Evolutionary conservation across 2,329 filamentous ascomycete genomes (phyloP), one percentile per base, ranked within the genome.

Genomic region (Aspergillus hiratsukae): DNA sequence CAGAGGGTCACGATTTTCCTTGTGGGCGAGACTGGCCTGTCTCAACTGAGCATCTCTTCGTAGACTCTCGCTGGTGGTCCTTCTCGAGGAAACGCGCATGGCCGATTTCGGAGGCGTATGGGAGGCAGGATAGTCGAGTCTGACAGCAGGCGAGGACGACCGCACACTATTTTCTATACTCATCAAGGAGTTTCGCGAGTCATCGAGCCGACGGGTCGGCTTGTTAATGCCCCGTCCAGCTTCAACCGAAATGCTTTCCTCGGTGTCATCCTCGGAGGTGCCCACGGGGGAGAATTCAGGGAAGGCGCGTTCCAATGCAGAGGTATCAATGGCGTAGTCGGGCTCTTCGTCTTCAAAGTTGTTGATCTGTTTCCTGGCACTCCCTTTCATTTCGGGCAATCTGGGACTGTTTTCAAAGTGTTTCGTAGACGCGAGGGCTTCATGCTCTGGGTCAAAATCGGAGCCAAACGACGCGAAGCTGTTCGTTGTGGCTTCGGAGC

Each of bases 231-330:
- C 83, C 54, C 85, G 77, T 48, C 81, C 83, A 31, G 83, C 67
- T 64, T 87, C 84, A 55, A 87, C 76, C 2, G 82, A 84, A 57
- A 80, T 73, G 52, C 75, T 77, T 51, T 79, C 76, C 43, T 80
- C 75, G 11, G 75, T 72, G 3, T 67, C 68, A 54, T 79, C 76
- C 48, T 74, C 72, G 29, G 74, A 76, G 37, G 70, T 72, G 46
- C 71, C 71, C 21, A 72, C 65, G 55, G 74, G 69, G 4, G 79
- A 77, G 60, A 81, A 80, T 45, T 80, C 74, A 29, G 78, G 78
- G 58, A 81, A 79, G 21, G 75, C 75, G 52, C 70, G 70, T 48
- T 75, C 74, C 41, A 80, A 68, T 11, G 75, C 76, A 9, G 78
- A 80, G 27, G 76, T 77, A 61, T 78, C 69, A 52, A 81, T 76